Evolutionary conservation across 1,284 basidiomycete species (phyloP), one percentile per base, ranked within the genome.

Genomic region (Mixia osmundae): DNA sequence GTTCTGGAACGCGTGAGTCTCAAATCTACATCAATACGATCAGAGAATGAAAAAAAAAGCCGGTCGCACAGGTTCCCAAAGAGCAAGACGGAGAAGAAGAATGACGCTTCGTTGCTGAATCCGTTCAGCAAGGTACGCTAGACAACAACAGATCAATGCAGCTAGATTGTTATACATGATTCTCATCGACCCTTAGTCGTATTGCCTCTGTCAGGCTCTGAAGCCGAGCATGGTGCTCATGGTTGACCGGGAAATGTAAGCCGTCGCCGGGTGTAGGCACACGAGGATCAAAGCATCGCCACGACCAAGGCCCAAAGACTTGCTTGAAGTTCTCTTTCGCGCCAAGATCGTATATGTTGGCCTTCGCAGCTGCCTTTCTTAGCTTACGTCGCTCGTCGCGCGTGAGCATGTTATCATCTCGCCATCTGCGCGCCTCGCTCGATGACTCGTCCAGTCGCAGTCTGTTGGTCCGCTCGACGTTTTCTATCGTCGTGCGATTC

Each of bases 1-100:
- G 10, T 95, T 97, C 59, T 95, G 89, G 89, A 85, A 82, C 53
- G 82, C 80, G n/a, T n/a, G 0, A 83, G 78, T 56, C 76, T 73
- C 39, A 76, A 68, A 59, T 66, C 47, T 25, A 50, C 47, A 29
- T n/a, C n/a, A n/a, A n/a, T n/a, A n/a, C n/a, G n/a, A n/a, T n/a
- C n/a, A 48, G 68, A 66, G 50, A 62, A 56, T 40, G 44, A 40
- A 37, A 26, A 25, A 29, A 45, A 41, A 39, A 42, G 33, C 15
- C 43, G 38, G n/a, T n/a, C n/a, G n/a, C n/a, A n/a, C n/a, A n/a
- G n/a, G 35, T 40, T 35, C 25, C 44, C 27, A 16, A 38, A 25
- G 36, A 35, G 38, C 19, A 23, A 37, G 36, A 37, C 40, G 20
- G 35, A 30, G 34, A 33, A 36, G 41, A 38, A 40, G 35, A 38